These are phyloP conservation scores for Alternaria burnsii DNA, from an alignment of 2,329 filamentous ascomycete species.

Conservation along the genomic window DNA sequence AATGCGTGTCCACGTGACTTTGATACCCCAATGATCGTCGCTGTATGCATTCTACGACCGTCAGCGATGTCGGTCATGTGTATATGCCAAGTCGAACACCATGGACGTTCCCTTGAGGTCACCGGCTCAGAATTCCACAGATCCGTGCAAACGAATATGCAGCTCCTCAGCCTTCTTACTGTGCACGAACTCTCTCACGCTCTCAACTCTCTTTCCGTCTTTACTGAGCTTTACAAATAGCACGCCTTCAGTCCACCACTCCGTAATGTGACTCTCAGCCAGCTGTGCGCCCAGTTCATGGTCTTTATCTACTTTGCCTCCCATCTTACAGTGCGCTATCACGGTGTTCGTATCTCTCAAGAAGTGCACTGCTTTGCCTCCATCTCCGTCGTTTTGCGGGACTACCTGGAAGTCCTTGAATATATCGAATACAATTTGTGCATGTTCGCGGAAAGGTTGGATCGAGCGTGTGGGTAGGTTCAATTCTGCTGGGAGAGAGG, in stretches of 20 bases:
- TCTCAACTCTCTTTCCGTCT: slow-evolving; percentile 34
- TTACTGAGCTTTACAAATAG: slow-evolving; percentile 34
- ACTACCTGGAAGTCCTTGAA: slow-evolving; percentile 55
- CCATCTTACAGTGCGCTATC: slow-evolving; percentile 47
- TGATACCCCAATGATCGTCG: neutral
- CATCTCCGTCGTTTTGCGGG: slow-evolving; percentile 48
- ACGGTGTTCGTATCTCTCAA: slow-evolving; percentile 43
- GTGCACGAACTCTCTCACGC: slow-evolving; percentile 54
- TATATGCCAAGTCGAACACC: neutral
- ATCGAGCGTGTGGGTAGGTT: slow-evolving; percentile 49
- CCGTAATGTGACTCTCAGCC: slow-evolving; percentile 22
- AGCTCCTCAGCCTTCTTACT: slow-evolving; percentile 48
- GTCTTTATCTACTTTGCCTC: slow-evolving; percentile 29
- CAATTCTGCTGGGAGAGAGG: slow-evolving; percentile 53
- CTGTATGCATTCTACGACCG: neutral
- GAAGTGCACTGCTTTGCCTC: slow-evolving; percentile 33
- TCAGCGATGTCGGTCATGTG: neutral
- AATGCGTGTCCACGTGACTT: neutral
- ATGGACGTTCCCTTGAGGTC: neutral
- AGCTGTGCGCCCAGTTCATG: slow-evolving; percentile 29
- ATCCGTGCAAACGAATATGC: slow-evolving; percentile 49
- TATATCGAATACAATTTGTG: slow-evolving; percentile 52
- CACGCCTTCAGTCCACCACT: slow-evolving; percentile 42
- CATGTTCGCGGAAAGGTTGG: slow-evolving; percentile 52
- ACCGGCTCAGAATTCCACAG: slow-evolving; percentile 34